Conservation (phyloP, 352 stramenopile species). For the Peronospora tabacina region DNA sequence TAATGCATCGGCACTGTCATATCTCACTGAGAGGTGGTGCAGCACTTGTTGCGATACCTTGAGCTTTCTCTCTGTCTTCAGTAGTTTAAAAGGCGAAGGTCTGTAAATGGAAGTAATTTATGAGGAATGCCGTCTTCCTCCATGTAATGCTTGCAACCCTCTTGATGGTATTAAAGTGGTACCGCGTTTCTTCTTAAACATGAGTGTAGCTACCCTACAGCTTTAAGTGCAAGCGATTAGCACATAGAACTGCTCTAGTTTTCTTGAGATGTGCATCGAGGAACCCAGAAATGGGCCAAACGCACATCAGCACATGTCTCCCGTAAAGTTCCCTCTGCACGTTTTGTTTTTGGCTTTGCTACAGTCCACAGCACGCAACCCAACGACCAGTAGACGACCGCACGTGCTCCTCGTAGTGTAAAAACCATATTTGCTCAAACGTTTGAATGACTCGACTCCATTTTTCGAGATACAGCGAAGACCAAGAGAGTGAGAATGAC, state of each 20-base stretch:
- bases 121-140: no score
- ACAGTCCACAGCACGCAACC: constrained; percentile 1
- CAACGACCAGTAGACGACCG: constrained; percentile 6
- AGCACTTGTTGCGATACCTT: constrained; percentile 9
- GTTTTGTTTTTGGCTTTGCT: no score
- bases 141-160: no score
- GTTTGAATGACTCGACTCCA: constrained; percentile 19
- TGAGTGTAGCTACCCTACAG: no score
- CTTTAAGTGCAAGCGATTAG: no score
- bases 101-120: no score
- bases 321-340: no score
- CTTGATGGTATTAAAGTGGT: no score
- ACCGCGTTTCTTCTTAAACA: no score
- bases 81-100: no score
- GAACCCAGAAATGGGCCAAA: constrained; percentile 20
- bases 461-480: constrained; percentile 22
- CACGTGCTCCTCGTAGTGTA: constrained; percentile 4
- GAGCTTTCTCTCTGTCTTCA: background rate
- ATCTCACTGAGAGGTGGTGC: constrained; percentile 20
- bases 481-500: constrained; percentile 9
- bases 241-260: background rate
- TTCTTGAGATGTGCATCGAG: constrained; percentile 19
- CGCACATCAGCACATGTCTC: constrained; percentile 13
- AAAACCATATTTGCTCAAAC: constrained; percentile 1
- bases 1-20: constrained; percentile 30